These are phyloP conservation scores for Kwoniella dendrophila DNA, from an alignment of 768 basidiomycete genomes.

Conservation along the genomic window DNA sequence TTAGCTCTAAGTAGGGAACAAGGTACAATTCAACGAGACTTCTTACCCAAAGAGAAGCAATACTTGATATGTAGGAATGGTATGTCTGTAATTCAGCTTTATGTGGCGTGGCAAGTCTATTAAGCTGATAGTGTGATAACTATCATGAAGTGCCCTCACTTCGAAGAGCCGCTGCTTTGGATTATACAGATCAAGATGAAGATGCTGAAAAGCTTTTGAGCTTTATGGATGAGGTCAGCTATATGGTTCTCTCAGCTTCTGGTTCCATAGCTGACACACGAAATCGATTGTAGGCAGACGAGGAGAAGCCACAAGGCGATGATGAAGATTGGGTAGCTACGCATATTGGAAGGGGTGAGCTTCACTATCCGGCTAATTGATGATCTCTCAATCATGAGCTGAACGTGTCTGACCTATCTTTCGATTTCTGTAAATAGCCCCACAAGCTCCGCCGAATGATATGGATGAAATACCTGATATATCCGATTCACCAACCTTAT, in stretches of 20 bases:
- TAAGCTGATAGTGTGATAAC: too few species aligned
- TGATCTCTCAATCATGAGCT: too few species aligned
- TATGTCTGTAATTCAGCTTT: slow-evolving; percentile 35
- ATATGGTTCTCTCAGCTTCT: background rate
- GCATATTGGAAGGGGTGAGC: slow-evolving; percentile 71
- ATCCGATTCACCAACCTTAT: slow-evolving; percentile 36
- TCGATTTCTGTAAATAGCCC: slow-evolving; percentile 15
- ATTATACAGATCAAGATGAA: slow-evolving; percentile 94
- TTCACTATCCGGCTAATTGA: too few species aligned
- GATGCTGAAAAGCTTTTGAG: slow-evolving; percentile 89
- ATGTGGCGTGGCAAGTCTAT: background rate
- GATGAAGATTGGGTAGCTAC: slow-evolving; percentile 94
- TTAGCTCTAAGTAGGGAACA: slow-evolving; percentile 69
- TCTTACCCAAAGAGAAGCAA: slow-evolving; percentile 92
- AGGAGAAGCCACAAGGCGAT: slow-evolving; percentile 59
- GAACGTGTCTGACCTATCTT: too few species aligned
- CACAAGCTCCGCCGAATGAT: slow-evolving; percentile 27
- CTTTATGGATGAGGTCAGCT: slow-evolving; percentile 62
- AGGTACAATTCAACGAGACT: slow-evolving; percentile 81
- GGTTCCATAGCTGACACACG: background rate
- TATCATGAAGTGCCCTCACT: slow-evolving; percentile 77
- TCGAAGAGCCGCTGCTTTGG: slow-evolving; percentile 84
- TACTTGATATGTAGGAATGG: slow-evolving; percentile 88
- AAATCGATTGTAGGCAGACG: slow-evolving; percentile 51
- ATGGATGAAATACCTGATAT: slow-evolving; percentile 54